Conservation (phyloP, 2,329 filamentous ascomycete genomes). For the Cytospora piceae region DNA sequence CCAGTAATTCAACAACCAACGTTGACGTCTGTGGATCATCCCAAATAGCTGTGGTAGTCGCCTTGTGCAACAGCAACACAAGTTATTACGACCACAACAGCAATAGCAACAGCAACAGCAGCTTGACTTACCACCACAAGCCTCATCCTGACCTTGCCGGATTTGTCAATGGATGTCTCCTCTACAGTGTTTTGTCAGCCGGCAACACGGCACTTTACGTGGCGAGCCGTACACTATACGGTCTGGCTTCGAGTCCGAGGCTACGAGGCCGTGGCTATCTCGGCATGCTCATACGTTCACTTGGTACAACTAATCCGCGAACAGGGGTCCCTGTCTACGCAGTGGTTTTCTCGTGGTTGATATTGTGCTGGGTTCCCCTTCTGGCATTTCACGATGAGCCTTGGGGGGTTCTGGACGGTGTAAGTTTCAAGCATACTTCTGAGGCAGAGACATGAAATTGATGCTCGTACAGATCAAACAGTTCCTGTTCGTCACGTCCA, state of each 20-base stretch:
- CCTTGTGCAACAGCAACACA: constrained; percentile 6
- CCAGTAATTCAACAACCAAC: not conserved
- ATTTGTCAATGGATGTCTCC: constrained; percentile 21
- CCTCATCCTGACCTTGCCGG: constrained; percentile 3
- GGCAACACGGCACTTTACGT: constrained; percentile 24
- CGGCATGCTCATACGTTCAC: not conserved
- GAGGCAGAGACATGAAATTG: not conserved
- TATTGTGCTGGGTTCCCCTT: constrained; percentile 23
- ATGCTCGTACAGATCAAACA: constrained; percentile 3
- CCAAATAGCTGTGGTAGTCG: constrained; percentile 7
- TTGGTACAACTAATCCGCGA: constrained; percentile 16
- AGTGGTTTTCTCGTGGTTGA: constrained; percentile 17
- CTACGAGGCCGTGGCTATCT: not conserved
- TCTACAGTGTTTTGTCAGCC: constrained; percentile 23
- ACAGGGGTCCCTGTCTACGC: constrained; percentile 23
- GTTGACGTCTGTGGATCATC: not conserved
- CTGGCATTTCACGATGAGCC: constrained; percentile 9
- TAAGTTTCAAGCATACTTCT: not conserved
- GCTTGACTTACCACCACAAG: not conserved
- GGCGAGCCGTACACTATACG: constrained; percentile 25
- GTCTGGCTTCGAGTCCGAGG: constrained; percentile 6
- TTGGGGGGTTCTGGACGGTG: not conserved
- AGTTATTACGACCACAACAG: no score
- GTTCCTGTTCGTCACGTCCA: constrained; percentile 27
- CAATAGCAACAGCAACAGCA: no score